Base-by-base conservation (phyloP, 352 stramenopile genomes). In the Globisporangium splendens region DNA sequence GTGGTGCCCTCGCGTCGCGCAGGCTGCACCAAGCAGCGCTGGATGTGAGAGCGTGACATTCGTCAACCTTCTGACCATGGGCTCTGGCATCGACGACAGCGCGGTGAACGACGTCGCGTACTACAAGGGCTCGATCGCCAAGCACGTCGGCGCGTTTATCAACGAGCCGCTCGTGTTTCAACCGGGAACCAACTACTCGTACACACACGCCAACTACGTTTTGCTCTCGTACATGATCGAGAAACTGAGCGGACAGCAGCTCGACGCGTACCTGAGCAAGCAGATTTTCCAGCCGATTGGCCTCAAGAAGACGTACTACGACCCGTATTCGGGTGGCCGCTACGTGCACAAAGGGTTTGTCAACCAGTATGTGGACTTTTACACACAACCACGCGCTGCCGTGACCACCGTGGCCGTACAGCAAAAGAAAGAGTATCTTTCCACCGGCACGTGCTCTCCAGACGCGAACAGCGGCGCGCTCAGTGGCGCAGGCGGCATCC, bases 191-290 rank as follows among this genome's bases (percentile, higher is more conserved):
- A 77, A 73, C 50, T 89, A 81, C 51, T 61, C 61, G 46, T 83
- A 84, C 50, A 42, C 73, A 1, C 70, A 86, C 51, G 61, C 74
- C 17, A 87, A 87, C 58, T 86, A 79, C 42, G 66, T 86, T 47
- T 14, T 89, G 35, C 55, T 87, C 15, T 68, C 75, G 18, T 89
- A 86, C 58, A 68, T 89, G 65, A 66, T 89, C 46, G 79, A 89
- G 61, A 85, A 78, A 52, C 46, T 89, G 18, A 89, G 79, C 53
- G 68, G 62, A 0, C 15, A 79, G 22, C 22, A 28, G 8, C 59
- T 84, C 20, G 63, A 62, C 22, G 50, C 61, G 21, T 89, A 89
- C 54, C 42, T 89, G 18, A 21, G 72, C 31, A 56, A 70, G 47
- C 60, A 76, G 18, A 64, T 89, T 57, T 72, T 75, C 24, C 14